Evolutionary conservation across 2,329 filamentous ascomycete species (phyloP), one percentile per base, ranked within the genome.

Genomic region (Aphanocladium album): DNA sequence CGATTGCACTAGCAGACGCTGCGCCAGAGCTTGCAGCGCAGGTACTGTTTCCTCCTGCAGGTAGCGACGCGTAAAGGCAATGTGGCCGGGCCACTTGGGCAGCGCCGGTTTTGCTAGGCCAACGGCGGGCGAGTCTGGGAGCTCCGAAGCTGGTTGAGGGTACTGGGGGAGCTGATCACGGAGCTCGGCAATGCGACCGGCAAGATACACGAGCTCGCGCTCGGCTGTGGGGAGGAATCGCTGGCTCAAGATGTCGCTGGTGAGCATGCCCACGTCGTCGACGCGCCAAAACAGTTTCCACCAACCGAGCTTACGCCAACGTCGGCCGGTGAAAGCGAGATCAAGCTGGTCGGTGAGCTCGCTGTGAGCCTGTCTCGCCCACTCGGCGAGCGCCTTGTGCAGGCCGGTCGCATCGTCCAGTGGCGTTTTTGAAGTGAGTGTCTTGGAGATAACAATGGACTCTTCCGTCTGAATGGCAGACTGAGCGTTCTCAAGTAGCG

Each of bases 261-360:
- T 87, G 59, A 96, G 86, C 82, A 93, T 89, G 2, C 86, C 85
- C 12, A 97, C 91, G 68, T 97, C 93, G 70, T 98, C 93, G 25
- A 95, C 92, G 21, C 91, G 86, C 92, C 92, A 96, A 71, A 96
- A 92, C 0, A 98, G 82, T 72, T 96, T 96, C 89, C 91, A 97
- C 93, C 93, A 98, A 17, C 87, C 83, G 4, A 96, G 79, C 64
- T 89, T 88, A 27, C 85, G 83, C 93, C 93, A 97, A 43, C 86
- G 81, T 19, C 78, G 81, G n/a, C 89, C 86, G 0, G 83, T 79
- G 67, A 97, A 93, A 0, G 91, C 92, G 49, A 85, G 76, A 65
- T 93, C 89, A 2, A 97, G 83, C 66, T 92, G 84, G 55, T 89
- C 83, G 64, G 91, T 90, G 8, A 98, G 81, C 73, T 98, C 93